phyloP scores from a whole-genome alignment of 2,329 filamentous ascomycete species.

The Cadophora sp. region DNA sequence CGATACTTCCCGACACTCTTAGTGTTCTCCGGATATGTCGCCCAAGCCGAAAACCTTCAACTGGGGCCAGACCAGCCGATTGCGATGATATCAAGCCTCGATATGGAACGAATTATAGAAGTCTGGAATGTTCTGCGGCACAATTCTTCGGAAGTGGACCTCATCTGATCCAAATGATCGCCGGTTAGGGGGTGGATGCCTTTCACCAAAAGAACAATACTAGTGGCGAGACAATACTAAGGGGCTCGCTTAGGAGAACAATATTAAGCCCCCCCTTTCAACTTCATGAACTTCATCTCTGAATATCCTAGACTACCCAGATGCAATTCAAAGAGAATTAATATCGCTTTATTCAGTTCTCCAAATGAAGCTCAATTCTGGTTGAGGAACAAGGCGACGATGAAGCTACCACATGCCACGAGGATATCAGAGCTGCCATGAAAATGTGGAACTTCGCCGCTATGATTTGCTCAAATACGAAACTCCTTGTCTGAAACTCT shows the following conservation, averaged over 20 bases:
- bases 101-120: neutral
- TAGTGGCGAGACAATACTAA: constrained; percentile 24
- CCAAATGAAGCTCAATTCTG: neutral
- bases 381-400: constrained; percentile 7
- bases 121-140: neutral
- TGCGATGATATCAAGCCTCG: neutral
- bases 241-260: constrained; percentile 26
- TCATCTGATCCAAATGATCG: neutral
- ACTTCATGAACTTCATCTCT: constrained; percentile 8
- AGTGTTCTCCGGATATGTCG: neutral
- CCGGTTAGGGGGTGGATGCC: neutral
- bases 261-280: constrained; percentile 24
- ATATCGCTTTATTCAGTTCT: neutral
- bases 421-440: neutral
- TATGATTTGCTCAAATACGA: constrained; percentile 5
- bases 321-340: neutral
- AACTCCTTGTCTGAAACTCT: constrained; percentile 15
- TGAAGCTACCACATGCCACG: constrained; percentile 8
- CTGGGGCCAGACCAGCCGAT: neutral
- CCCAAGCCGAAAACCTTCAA: neutral
- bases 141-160: neutral
- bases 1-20: neutral
- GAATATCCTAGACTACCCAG: neutral
- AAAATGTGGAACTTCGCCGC: neutral
- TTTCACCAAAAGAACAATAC: constrained; percentile 26